phyloP scores from a whole-genome alignment of 176 grass and related monocot species.

The Urochloa ruziziensis region DNA sequence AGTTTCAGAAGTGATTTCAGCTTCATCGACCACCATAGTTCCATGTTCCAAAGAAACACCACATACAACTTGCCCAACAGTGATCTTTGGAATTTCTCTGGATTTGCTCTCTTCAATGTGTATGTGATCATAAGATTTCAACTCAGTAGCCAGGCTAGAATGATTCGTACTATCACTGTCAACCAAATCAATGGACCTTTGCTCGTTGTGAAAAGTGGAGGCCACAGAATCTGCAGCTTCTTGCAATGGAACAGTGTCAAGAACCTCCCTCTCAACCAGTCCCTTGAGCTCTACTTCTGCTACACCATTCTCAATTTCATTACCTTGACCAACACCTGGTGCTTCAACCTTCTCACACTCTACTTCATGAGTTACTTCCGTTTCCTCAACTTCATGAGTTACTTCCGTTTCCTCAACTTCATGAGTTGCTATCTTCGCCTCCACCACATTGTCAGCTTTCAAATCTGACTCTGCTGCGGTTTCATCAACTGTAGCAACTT shows the following conservation, averaged over 20 bases:
- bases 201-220: conserved; percentile 12
- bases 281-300: conserved; percentile 5
- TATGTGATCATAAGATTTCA: conserved; percentile 6
- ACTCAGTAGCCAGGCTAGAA: neutral
- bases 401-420: too few relatives aligned
- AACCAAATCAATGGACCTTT: conserved; percentile 17
- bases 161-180: neutral
- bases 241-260: conserved; percentile 3
- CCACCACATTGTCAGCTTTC: neutral
- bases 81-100: conserved; percentile 23
- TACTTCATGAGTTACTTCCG: too few relatives aligned
- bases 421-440: too few relatives aligned
- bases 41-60: conserved; percentile 9
- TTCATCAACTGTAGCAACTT: conserved; percentile 26
- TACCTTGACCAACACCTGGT: neutral
- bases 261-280: conserved; percentile 4
- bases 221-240: neutral
- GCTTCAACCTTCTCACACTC: neutral
- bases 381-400: neutral
- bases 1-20: conserved; percentile 17
- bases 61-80: conserved; percentile 17
- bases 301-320: conserved; percentile 22
- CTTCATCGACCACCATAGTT: conserved; percentile 15
- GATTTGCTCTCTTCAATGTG: conserved; percentile 8
- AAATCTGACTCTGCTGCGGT: conserved; percentile 15